Evolutionary conservation across 768 basidiomycete species (phyloP).

Genomic region (Lepiota brunneoincarnata): DNA sequence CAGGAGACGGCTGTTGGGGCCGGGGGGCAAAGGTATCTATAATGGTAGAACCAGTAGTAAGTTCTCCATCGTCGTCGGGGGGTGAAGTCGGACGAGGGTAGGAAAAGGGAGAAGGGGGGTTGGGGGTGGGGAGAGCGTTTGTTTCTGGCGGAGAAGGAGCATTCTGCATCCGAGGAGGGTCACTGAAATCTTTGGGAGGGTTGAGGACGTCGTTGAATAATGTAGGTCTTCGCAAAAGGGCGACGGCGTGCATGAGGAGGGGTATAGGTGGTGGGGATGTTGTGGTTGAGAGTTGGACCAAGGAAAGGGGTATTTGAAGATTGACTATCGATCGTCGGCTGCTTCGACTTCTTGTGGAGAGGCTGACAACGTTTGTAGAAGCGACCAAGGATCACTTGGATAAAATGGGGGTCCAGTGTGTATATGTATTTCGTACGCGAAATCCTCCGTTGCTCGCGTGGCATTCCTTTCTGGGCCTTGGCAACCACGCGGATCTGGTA

Average conservation of each 20-base stretch:
- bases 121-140: conserved; percentile 1
- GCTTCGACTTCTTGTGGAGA: conserved; percentile 16
- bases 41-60: conserved; percentile 15
- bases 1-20: conserved; percentile 18
- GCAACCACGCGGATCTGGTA: conserved; percentile 1
- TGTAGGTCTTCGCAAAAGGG: conserved; percentile 5
- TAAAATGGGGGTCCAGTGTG: background rate
- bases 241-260: conserved; percentile 10
- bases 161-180: conserved; percentile 3
- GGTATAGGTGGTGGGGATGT: conserved; percentile 18
- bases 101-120: conserved; percentile 5
- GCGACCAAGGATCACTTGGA: background rate
- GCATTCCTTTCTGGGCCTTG: conserved; percentile 4
- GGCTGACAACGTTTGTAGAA: background rate
- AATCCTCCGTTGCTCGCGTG: conserved; percentile 5
- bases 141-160: conserved; percentile 1
- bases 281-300: conserved; percentile 10
- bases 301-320: conserved; percentile 16
- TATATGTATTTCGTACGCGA: background rate
- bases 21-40: conserved; percentile 28
- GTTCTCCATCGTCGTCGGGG: conserved; percentile 2
- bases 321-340: conserved; percentile 13
- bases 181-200: conserved; percentile 18
- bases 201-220: conserved; percentile 16
- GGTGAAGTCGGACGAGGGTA: background rate